Evolutionary conservation across 106 monocot genomes (phyloP).

Genomic region (Triglochin maritima): DNA sequence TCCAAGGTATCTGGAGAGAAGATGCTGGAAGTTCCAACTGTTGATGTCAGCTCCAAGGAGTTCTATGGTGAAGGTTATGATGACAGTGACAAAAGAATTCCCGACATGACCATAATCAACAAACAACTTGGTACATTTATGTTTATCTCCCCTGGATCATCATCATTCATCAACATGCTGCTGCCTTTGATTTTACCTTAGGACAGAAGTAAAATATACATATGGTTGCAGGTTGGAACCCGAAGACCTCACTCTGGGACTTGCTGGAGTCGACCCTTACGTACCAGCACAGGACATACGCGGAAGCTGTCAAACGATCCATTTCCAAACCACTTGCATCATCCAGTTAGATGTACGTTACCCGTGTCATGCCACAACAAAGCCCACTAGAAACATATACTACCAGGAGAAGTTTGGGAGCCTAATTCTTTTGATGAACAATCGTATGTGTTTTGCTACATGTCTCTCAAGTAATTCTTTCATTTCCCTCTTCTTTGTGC

Average conservation of each 20-base stretch:
- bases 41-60: constrained; percentile 50
- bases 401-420: background rate
- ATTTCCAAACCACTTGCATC: constrained; percentile 24
- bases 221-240: constrained; percentile 32
- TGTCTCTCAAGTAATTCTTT: background rate
- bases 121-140: constrained; percentile 41
- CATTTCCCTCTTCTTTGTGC: background rate
- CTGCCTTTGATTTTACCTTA: no score
- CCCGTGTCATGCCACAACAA: background rate
- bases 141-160: no score
- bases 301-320: constrained; percentile 40
- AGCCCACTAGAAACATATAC: background rate
- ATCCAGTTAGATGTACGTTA: constrained; percentile 20
- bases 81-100: constrained; percentile 56
- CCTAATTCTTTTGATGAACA: background rate
- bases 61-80: constrained; percentile 75
- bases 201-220: no score
- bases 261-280: constrained; percentile 54
- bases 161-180: no score
- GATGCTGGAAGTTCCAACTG: constrained; percentile 36
- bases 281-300: constrained; percentile 62
- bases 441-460: background rate
- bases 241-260: constrained; percentile 53
- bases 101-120: constrained; percentile 70
- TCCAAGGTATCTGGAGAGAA: constrained; percentile 44